Evolutionary conservation across 2,329 filamentous ascomycete species (phyloP).

Genomic region (Bimuria novae-zelandiae): DNA sequence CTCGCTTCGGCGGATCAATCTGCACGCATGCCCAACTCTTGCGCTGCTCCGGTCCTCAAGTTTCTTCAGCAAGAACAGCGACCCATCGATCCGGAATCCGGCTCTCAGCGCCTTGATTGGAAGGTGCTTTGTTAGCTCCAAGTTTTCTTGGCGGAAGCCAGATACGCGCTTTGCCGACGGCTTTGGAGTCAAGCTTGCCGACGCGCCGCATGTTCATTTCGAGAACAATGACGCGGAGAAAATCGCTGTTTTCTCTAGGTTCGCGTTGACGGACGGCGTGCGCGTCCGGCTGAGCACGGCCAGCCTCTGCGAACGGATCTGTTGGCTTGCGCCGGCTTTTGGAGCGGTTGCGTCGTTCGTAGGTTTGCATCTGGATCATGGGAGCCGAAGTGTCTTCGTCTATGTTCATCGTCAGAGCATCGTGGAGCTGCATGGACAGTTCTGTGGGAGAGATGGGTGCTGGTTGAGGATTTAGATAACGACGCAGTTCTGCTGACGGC

Average conservation of each 20-base stretch:
- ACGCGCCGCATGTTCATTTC: constrained; percentile 71
- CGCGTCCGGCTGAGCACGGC: constrained; percentile 46
- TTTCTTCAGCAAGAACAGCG: constrained; percentile 28
- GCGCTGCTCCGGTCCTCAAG: constrained; percentile 2
- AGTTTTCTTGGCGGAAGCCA: constrained; percentile 63
- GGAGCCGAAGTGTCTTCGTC: constrained; percentile 51
- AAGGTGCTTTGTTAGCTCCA: constrained; percentile 31
- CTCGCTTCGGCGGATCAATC: constrained; percentile 5
- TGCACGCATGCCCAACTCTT: constrained; percentile 27
- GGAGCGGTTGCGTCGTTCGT: constrained; percentile 49
- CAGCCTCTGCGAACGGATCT: constrained; percentile 51
- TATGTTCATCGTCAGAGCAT: constrained; percentile 40
- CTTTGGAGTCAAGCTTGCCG: constrained; percentile 63
- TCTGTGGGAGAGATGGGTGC: constrained; percentile 44
- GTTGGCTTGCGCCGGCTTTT: constrained; percentile 27
- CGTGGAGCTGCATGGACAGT: constrained; percentile 47
- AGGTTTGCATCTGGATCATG: constrained; percentile 68
- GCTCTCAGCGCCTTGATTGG: constrained; percentile 23
- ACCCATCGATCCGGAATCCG: constrained; percentile 45
- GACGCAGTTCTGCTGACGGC: constrained; percentile 61
- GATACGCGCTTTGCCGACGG: constrained; percentile 60
- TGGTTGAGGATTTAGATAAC: constrained; percentile 64
- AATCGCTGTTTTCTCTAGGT: constrained; percentile 66
- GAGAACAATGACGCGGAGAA: constrained; percentile 66
- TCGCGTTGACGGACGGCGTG: constrained; percentile 62